Base-by-base conservation (phyloP, 768 basidiomycete species). In the Hygrophorus pudorinus region DNA sequence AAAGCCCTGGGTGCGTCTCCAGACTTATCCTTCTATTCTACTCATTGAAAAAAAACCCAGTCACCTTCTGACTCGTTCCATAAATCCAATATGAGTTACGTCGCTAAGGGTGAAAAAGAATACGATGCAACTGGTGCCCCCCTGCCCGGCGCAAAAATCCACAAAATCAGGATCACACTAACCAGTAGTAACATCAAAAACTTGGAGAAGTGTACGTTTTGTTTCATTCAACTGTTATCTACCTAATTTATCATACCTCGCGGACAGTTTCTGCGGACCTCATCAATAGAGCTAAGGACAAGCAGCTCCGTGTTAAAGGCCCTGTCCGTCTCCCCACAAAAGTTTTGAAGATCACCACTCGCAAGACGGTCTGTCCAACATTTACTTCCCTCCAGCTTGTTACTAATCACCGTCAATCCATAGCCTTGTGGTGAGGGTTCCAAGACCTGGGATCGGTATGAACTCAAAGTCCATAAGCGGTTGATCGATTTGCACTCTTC, bases 381-480 rank as follows among this genome's bases (percentile, higher is more conserved):
- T 37, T 35, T 13, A 48, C 38, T 16, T 14, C 13, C 2, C n/a
- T n/a, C n/a, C 17, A 38, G 2, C 14, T 6, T 2, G 20, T 33
- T 46, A 17, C 45, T 29, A 9, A 30, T 7, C 30, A 34, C 39
- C 30, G n/a, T 38, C 21, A 48, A 7, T 14, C 6, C 42, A 20
- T 56, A 96, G 89, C 88, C 96, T 68, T 98, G 96, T 62, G 96
- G 96, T 89, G 96, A 98, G 71, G 96, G 96, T 75, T 97, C 96
- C 56, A 99, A 99, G 83, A 99, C 96, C 62, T 99, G 96, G 96
- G 96, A 99, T 71, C 82, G 89, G 58, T 98, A 92, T 71, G 94
- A 99, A 71, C 83, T 99, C 71, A 93, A 93, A 75, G 76, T 99
- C 50, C 94, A 99, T 84, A 99, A 99, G 75, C 88, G 96, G 59